Evolutionary conservation across 1,284 basidiomycete species (phyloP).

Genomic region (Tausonia pullulans): DNA sequence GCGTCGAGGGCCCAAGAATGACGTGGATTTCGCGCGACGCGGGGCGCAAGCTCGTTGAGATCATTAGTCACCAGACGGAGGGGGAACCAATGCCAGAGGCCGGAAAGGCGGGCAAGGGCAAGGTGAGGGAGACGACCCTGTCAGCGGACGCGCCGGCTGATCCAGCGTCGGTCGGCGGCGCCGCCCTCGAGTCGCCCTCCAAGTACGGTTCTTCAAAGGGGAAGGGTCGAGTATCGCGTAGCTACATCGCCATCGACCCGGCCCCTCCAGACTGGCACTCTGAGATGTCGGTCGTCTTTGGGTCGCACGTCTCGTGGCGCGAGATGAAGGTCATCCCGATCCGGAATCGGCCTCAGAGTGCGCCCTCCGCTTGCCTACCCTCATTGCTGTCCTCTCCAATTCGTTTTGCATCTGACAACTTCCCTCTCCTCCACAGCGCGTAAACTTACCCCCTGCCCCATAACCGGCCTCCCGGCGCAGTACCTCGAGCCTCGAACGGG

Average conservation of each 20-base stretch:
- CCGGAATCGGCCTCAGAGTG: constrained; percentile 34
- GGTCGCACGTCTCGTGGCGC: constrained; percentile 39
- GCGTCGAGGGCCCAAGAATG: constrained; percentile 39
- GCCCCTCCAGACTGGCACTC: constrained; percentile 33
- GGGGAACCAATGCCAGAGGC: constrained; percentile 3
- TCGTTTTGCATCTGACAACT: neutral
- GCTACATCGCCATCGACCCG: constrained; percentile 37
- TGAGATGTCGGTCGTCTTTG: constrained; percentile 36
- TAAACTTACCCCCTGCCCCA: constrained; percentile 29
- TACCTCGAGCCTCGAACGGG: constrained; percentile 39
- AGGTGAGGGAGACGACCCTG: neutral
- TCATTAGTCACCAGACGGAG: constrained; percentile 21
- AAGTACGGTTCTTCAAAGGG: neutral
- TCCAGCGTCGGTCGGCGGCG: neutral
- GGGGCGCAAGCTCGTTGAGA: constrained; percentile 28
- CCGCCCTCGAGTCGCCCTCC: neutral
- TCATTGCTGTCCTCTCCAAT: neutral
- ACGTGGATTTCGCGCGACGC: constrained; percentile 36
- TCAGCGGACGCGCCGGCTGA: neutral
- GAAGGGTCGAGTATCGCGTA: constrained; percentile 20
- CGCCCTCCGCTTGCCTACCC: constrained; percentile 18
- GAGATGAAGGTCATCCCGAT: constrained; percentile 31
- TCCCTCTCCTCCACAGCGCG: neutral
- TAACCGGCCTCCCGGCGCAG: constrained; percentile 38
- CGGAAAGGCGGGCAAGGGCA: neutral